Evolutionary conservation across 805 yeast species (phyloP), one percentile per base, ranked within the genome.

Genomic region (Cyberlindnera sargentensis): DNA sequence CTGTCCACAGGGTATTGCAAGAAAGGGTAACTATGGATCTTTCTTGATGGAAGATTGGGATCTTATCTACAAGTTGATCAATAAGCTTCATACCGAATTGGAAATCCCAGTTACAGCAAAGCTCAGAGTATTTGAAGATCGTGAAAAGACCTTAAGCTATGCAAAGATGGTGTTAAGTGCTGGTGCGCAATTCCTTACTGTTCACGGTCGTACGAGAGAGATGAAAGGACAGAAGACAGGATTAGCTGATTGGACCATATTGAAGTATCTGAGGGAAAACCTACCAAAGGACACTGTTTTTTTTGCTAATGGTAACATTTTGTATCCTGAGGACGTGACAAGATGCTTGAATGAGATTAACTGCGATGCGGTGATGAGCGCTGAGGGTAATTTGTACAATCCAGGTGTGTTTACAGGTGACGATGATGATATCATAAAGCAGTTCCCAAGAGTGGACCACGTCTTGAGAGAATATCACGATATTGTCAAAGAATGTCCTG

Each of bases 221-320:
- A 91, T 89, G 95, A 93, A 93, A 64, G 99, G 99, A 6, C 98
- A 91, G 62, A 76, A 78, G 46, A 91, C 99, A 0, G 99, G 99
- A 0, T 66, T 93, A 40, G 98, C 99, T 1, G 90, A 93, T 65
- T 91, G 99, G 98, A 73, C 78, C 29, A 72, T 82, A 27, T 73
- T 93, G 46, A 76, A 71, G 51, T 87, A 78, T 58, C 59, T 93
- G 34, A 70, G 93, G 45, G 95, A 89, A 28, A 82, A 86, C 50
- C 67, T 93, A 38, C 84, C 91, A 0, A 50, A 58, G 36, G 93
- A 81, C 39, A 88, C 91, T 2, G 97, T 93, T 0, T 82, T 93
- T 52, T 85, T 93, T 57, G 87, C 96, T 36, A 93, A 93, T 61
- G 99, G 99, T 5, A 93, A 93, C 63, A 77, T 93, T n/a, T 65